A percentile compares a stretch with the other conserved stretches of the same genome.
phyloP scores from a whole-genome alignment of 257 asterid genomes.

The Leptodermis oblonga region DNA sequence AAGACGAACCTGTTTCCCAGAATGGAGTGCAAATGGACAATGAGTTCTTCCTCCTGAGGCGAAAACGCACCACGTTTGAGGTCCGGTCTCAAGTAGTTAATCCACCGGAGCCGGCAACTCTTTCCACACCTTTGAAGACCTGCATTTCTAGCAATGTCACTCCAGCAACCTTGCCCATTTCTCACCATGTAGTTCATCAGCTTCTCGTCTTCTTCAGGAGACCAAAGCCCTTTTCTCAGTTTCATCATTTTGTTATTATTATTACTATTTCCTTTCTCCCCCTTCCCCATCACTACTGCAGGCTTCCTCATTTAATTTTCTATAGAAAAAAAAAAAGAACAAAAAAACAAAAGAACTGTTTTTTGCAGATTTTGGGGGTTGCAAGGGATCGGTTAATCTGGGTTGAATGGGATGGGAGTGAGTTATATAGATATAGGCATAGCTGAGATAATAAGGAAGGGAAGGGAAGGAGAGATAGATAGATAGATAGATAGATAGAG shows the following conservation, averaged over 20 bases:
- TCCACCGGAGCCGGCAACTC: constrained; percentile 83
- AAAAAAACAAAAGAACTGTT: not conserved
- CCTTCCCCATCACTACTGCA: constrained; percentile 25
- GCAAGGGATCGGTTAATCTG: too few species aligned
- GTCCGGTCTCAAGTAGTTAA: constrained; percentile 78
- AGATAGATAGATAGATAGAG: too few species aligned
- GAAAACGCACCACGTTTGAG: constrained; percentile 87
- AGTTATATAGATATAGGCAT: constrained; percentile 30
- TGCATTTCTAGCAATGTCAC: constrained; percentile 81
- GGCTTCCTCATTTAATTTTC: constrained; percentile 58
- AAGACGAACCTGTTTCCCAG: constrained; percentile 97
- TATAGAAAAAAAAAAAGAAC: too few species aligned
- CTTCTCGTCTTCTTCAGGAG: constrained; percentile 87
- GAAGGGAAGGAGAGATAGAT: too few species aligned
- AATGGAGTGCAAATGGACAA: constrained; percentile 76
- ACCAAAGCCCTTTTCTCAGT: constrained; percentile 78
- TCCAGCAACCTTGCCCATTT: constrained; percentile 89
- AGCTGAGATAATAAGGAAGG: constrained; percentile 38
- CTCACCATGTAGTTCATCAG: constrained; percentile 67
- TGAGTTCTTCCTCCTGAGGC: constrained; percentile 67
- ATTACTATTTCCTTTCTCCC: constrained; percentile 14
- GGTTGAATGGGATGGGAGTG: constrained; percentile 40
- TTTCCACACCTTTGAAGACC: constrained; percentile 76
- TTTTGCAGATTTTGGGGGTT: not conserved
- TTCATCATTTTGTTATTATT: constrained; percentile 29